Conservation (phyloP, 164 flowering plant genomes). For the Macadamia tetraphylla region DNA sequence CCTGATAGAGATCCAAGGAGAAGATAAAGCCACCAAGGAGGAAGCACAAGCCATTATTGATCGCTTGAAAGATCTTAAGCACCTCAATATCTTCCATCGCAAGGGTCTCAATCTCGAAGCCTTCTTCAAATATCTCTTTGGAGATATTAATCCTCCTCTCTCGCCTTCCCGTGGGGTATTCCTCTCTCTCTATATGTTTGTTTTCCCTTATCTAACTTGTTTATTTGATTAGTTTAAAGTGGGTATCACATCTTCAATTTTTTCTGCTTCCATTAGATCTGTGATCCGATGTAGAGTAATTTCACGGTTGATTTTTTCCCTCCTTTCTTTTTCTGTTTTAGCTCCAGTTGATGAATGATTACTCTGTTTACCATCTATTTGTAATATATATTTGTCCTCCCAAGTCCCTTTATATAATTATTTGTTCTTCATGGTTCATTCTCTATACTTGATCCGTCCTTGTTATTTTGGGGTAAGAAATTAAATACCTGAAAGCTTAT, state of each 20-base stretch:
- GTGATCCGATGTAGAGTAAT: neutral
- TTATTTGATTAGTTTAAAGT: neutral
- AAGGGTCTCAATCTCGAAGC: constrained; percentile 28
- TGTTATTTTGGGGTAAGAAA: too few species aligned
- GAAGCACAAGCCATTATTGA: constrained; percentile 67
- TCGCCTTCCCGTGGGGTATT: constrained; percentile 16
- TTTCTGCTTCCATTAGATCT: neutral
- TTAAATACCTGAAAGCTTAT: too few species aligned
- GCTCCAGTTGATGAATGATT: neutral
- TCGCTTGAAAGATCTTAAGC: constrained; percentile 29
- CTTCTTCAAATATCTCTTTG: constrained; percentile 34
- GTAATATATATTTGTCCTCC: too few species aligned
- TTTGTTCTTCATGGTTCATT: too few species aligned
- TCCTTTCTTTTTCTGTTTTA: neutral
- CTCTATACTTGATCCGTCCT: too few species aligned
- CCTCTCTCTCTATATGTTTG: neutral
- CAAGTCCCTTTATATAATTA: too few species aligned
- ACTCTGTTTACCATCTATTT: neutral
- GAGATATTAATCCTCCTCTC: constrained; percentile 35
- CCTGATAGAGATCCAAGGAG: constrained; percentile 58
- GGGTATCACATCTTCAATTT: neutral
- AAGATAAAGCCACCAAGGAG: constrained; percentile 39
- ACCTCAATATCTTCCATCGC: constrained; percentile 22
- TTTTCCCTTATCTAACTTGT: neutral
- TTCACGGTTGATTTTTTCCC: neutral